Base-by-base conservation (phyloP, 441 rosid species). In the Lagerstroemia fauriei region DNA sequence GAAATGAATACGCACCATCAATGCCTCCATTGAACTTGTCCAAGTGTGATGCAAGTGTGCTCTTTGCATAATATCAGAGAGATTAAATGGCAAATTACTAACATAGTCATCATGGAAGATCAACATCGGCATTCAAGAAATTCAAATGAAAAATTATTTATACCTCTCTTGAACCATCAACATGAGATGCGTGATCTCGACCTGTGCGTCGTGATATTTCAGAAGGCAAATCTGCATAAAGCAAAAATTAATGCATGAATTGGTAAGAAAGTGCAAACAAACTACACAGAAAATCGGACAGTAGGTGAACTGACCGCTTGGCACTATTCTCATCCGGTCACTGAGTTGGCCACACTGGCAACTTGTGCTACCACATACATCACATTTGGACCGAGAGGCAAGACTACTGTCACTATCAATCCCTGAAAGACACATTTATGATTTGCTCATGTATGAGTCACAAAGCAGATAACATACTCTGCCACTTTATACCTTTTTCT, bases 11-110 rank as follows among this genome's bases (percentile, higher is more conserved):
- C 96, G 92, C 87, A 95, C 95, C 97, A 82, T 90, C 94, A 77
- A 92, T 91, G 80, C 88, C 92, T 38, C 85, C 89, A 88, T 92
- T 93, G 72, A 93, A 92, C 87, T 87, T 90, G 86, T 90, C 89
- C 75, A 82, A 83, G 72, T 88, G 93, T 59, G 91, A 83, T 56
- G 83, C 75, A 78, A 86, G 85, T 16, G 80, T 83, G 83, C 85
- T 88, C 85, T 87, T 91, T 78, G 87, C 85, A 85, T 80, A 90
- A 82, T 53, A 53, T 80, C 87, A 89, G 91, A 91, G 84, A 73
- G 44, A 82, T 78, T 85, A 32, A 48, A 57, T 59, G 27, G 75
- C 24, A 48, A 74, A 69, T 31, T 48, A 10, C 18, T 80, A 68
- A 78, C 83, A 61, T 80, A 56, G 75, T 47, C 75, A 70, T 78